Percentiles rank a stretch among this genome's conserved stretches.
Evolutionary conservation across 2,329 filamentous ascomycete species (phyloP).

Genomic region (Ophiostoma perfectum): DNA sequence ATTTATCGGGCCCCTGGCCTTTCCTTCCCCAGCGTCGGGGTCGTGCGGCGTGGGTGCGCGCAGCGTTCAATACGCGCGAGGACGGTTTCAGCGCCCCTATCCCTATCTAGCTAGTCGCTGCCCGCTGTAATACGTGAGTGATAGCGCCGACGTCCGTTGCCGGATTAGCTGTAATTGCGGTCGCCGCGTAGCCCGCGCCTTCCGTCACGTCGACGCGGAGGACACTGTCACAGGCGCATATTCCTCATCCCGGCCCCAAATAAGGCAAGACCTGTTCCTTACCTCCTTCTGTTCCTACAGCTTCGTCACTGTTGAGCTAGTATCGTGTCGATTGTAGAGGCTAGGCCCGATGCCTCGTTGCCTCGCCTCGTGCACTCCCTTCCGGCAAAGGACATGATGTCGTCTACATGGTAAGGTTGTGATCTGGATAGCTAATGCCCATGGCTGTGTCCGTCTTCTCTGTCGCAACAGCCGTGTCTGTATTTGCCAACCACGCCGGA

Average conservation of each 20-base stretch:
- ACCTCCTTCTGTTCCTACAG: neutral
- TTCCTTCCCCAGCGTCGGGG: neutral
- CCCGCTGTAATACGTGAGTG: slow-evolving; percentile 11
- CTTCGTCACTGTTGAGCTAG: neutral
- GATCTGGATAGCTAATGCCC: neutral
- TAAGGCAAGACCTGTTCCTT: neutral
- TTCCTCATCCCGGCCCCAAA: neutral
- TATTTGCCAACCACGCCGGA: neutral
- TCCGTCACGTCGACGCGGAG: neutral
- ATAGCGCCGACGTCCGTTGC: slow-evolving; percentile 1
- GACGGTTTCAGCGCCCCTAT: neutral
- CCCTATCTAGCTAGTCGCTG: neutral
- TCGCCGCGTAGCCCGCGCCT: slow-evolving; percentile 8
- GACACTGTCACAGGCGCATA: neutral
- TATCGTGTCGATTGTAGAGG: neutral
- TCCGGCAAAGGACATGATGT: no score
- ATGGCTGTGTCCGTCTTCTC: neutral
- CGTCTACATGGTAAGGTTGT: no score
- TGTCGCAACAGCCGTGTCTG: neutral
- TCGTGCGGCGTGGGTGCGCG: neutral
- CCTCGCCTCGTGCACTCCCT: no score
- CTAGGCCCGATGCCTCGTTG: neutral
- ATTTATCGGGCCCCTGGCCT: neutral
- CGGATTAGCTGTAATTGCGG: slow-evolving; percentile 23
- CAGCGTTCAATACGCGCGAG: slow-evolving; percentile 16